Percentiles rank a stretch among this genome's conserved stretches.
Evolutionary conservation across 208 protist species (phyloP).

Genomic region (Naegleria fowleri): DNA sequence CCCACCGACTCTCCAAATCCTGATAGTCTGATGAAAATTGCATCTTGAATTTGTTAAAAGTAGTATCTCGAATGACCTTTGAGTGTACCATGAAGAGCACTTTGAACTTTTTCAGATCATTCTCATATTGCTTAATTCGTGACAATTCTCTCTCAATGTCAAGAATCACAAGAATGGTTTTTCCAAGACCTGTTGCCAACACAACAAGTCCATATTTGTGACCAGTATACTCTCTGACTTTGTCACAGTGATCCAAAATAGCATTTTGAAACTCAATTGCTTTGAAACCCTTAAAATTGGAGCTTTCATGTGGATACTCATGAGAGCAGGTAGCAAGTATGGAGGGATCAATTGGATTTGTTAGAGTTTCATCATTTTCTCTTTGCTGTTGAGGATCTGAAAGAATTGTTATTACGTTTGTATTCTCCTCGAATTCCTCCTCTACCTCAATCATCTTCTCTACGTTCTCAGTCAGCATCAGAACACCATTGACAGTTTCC

Average conservation of each 20-base stretch:
- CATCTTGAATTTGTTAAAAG: slow-evolving; percentile 23
- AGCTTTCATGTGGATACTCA: neutral
- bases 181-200: slow-evolving; percentile 22
- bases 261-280: slow-evolving; percentile 12
- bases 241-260: neutral
- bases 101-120: neutral
- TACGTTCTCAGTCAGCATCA: no score
- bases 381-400: no score
- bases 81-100: slow-evolving; percentile 35
- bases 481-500: neutral
- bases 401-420: no score
- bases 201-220: slow-evolving; percentile 18
- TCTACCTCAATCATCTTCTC: no score
- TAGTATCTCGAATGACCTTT: slow-evolving; percentile 25
- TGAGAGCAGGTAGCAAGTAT: neutral
- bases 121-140: neutral
- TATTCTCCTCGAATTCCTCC: no score
- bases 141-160: slow-evolving; percentile 18
- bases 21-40: slow-evolving; percentile 14
- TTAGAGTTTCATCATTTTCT: no score
- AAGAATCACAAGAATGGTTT: slow-evolving; percentile 31
- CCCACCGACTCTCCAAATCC: neutral
- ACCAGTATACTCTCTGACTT: neutral
- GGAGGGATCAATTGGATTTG: neutral
- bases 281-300: neutral